phyloP scores from a whole-genome alignment of 192 early-diverging fungal genomes.

The Entomortierella lignicola region DNA sequence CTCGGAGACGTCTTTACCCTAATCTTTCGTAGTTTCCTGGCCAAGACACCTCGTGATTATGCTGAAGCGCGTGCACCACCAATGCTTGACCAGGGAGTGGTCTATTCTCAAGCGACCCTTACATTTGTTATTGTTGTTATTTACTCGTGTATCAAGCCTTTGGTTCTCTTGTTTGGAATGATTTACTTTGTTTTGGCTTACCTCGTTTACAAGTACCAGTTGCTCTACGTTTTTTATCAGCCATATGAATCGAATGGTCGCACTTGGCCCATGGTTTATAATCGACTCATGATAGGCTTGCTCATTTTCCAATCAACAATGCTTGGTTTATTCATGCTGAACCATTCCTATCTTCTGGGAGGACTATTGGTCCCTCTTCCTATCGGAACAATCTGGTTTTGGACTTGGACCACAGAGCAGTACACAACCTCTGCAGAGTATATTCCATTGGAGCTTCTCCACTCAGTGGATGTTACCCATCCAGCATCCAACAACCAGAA shows the following conservation, averaged over 20 bases:
- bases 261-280: conserved; percentile 80
- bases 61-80: conserved; percentile 78
- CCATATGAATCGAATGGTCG: conserved; percentile 78
- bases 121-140: conserved; percentile 79
- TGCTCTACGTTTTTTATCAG: conserved; percentile 82
- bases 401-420: conserved; percentile 52
- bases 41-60: conserved; percentile 84
- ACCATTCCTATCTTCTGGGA: conserved; percentile 59
- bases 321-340: conserved; percentile 70
- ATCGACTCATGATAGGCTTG: conserved; percentile 72
- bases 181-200: conserved; percentile 76
- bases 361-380: conserved; percentile 57
- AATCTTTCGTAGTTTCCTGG: conserved; percentile 67
- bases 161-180: conserved; percentile 76
- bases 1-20: conserved; percentile 71
- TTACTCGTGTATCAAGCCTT: conserved; percentile 81
- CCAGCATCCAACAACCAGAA: not conserved
- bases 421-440: conserved; percentile 57
- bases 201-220: conserved; percentile 79
- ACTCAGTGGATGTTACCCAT: conserved; percentile 27
- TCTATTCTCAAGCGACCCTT: conserved; percentile 77
- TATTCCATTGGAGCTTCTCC: conserved; percentile 61
- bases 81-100: conserved; percentile 75
- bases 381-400: conserved; percentile 60
- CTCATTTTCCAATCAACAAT: conserved; percentile 75